Evolutionary conservation across 2,329 filamentous ascomycete genomes (phyloP), one percentile per base, ranked within the genome.

Genomic region (Cryphonectria radicalis): DNA sequence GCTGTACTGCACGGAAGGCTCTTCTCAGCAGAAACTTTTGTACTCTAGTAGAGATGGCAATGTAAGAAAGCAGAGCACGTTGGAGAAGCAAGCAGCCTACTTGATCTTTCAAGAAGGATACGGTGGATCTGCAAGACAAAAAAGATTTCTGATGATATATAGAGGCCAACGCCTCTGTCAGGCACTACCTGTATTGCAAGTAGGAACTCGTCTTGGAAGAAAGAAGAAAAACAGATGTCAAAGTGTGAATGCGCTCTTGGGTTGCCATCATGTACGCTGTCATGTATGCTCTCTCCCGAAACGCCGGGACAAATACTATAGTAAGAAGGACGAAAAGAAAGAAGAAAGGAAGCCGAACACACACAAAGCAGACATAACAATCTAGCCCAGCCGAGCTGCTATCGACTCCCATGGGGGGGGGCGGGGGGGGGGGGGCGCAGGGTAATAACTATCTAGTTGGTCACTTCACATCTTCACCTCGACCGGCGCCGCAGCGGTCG

Each of bases 381-480:
- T 32, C 43, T 14, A 46, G 42, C 63, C 7, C 25, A 19, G 8
- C 37, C 37, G 13, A 28, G 25, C 50, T 50, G 37, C 37, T 40
- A 40, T 40, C 37, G 37, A n/a, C 28, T 55, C 4, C n/a, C 8
- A 25, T n/a, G n/a, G n/a, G n/a, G n/a, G n/a, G n/a, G n/a, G n/a
- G n/a, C n/a, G n/a, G n/a, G n/a, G n/a, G n/a, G n/a, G n/a, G 19
- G 17, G 13, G 17, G 13, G 32, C 19, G 19, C 19, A 50, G 43
- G 43, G 43, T 50, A 50, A n/a, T 50, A 50, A n/a, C 6, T 50
- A 50, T 22, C 1, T 22, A 8, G 25, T 63, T 5, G 35, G 1
- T 32, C 7, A 17, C 32, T 32, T 71, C 46, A 74, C 32, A 73
- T 32, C 62, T 73, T 73, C 25, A 71, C 65, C 62, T 73, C 72